Conservation (phyloP, 106 monocot species). For the Phalaenopsis equestris region DNA sequence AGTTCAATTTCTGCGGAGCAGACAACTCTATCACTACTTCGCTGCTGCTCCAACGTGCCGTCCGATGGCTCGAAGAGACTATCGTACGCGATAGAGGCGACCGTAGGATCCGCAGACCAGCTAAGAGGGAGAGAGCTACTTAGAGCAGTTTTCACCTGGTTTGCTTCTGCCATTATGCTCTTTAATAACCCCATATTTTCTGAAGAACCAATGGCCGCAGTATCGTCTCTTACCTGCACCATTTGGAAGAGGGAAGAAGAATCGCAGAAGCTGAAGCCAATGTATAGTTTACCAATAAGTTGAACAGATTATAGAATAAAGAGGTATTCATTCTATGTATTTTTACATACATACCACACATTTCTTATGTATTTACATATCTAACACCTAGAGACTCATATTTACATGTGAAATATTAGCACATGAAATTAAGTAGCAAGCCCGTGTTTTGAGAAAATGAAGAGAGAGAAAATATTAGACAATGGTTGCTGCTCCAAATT, state of each 20-base stretch:
- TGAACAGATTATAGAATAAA: not conserved
- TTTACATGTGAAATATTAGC: not conserved
- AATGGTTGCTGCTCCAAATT: no score
- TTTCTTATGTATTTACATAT: no score
- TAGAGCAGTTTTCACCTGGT: slow-evolving; percentile 46
- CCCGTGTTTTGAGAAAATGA: no score
- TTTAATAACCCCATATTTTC: slow-evolving; percentile 34
- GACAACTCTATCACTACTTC: slow-evolving; percentile 31
- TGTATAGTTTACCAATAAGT: not conserved
- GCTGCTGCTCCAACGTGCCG: slow-evolving; percentile 11
- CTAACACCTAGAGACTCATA: no score
- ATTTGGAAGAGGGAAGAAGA: not conserved
- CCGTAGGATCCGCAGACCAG: slow-evolving; percentile 46
- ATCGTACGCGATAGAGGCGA: slow-evolving; percentile 21
- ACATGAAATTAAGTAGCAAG: no score
- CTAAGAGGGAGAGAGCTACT: slow-evolving; percentile 56
- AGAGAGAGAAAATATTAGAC: no score
- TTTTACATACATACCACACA: no score
- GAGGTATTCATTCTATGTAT: no score
- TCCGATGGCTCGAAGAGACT: slow-evolving; percentile 28
- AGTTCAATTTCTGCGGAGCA: slow-evolving; percentile 58
- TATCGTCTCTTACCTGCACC: slow-evolving; percentile 43
- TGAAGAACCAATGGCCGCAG: slow-evolving; percentile 13
- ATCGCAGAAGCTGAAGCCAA: not conserved
- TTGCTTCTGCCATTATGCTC: slow-evolving; percentile 42